Evolutionary conservation across 805 yeast species (phyloP).

Genomic region (Nakazawaea populi): DNA sequence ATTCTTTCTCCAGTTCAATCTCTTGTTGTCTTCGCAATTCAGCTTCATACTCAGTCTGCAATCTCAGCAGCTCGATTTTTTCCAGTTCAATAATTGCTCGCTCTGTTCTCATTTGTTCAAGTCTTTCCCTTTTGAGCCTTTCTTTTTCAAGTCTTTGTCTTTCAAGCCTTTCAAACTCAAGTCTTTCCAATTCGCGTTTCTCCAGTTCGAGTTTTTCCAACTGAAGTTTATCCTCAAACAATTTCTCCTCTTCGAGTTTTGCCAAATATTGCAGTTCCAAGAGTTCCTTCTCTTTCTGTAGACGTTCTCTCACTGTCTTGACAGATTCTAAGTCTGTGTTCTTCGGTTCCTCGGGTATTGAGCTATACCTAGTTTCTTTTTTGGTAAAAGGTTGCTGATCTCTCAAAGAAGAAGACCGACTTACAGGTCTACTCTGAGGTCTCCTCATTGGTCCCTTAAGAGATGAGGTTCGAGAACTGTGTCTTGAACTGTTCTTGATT

Average conservation of each 20-base stretch:
- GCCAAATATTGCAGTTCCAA: conserved; percentile 20
- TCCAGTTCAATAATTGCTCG: conserved; percentile 3
- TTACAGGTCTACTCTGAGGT: conserved; percentile 6
- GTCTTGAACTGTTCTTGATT: conserved; percentile 6
- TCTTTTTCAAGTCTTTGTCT: not conserved
- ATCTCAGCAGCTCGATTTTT: conserved; percentile 1
- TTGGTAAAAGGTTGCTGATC: conserved; percentile 13
- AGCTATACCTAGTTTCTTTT: not conserved
- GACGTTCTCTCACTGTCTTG: not conserved
- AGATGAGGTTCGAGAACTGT: conserved; percentile 13
- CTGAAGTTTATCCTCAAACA: conserved; percentile 27
- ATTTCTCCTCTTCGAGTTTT: conserved; percentile 22
- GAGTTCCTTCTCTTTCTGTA: conserved; percentile 16
- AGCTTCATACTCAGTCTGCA: not conserved
- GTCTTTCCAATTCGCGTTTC: conserved; percentile 30
- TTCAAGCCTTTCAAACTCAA: conserved; percentile 11
- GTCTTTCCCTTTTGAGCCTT: not conserved
- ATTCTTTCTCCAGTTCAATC: not conserved
- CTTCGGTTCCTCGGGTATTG: conserved; percentile 2
- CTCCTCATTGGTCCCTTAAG: not conserved
- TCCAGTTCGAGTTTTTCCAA: conserved; percentile 32
- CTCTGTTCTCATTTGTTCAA: not conserved
- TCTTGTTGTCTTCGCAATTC: not conserved
- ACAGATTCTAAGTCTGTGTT: not conserved
- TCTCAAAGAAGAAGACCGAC: conserved; percentile 16